Evolutionary conservation across 2,329 filamentous ascomycete species (phyloP).

Genomic region (Lachnellula arida): DNA sequence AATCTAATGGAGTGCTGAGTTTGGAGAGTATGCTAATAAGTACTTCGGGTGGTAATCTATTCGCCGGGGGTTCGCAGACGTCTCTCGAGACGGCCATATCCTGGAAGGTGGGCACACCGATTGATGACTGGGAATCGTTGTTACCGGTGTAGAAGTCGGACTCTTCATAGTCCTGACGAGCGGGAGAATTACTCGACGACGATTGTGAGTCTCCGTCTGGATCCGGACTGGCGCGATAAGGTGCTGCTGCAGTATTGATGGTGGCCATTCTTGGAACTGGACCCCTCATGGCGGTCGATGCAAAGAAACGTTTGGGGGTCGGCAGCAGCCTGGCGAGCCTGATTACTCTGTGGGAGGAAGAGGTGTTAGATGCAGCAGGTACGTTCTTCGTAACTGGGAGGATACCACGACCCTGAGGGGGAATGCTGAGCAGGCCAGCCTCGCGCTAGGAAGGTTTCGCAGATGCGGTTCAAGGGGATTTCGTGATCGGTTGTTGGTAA

Average conservation of each 20-base stretch:
- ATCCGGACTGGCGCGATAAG: constrained; percentile 28
- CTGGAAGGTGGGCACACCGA: constrained; percentile 73
- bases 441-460: no score
- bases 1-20: constrained; percentile 68
- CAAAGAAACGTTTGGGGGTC: neutral
- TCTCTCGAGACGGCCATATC: constrained; percentile 68
- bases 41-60: constrained; percentile 86
- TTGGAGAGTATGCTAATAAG: constrained; percentile 90
- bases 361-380: no score
- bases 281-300: constrained; percentile 24
- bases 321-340: neutral
- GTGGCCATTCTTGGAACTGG: constrained; percentile 21
- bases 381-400: no score
- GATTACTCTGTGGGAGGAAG: neutral
- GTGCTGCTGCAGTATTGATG: constrained; percentile 14
- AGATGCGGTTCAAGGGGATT: no score
- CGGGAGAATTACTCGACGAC: constrained; percentile 66
- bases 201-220: constrained; percentile 32
- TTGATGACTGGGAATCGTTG: constrained; percentile 90
- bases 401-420: no score
- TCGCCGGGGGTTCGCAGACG: constrained; percentile 71
- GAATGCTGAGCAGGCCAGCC: no score
- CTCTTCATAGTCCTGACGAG: constrained; percentile 77
- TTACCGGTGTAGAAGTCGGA: constrained; percentile 86
- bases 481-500: no score